phyloP scores from a whole-genome alignment of 257 asterid species.

The Hygrophila difformis region DNA sequence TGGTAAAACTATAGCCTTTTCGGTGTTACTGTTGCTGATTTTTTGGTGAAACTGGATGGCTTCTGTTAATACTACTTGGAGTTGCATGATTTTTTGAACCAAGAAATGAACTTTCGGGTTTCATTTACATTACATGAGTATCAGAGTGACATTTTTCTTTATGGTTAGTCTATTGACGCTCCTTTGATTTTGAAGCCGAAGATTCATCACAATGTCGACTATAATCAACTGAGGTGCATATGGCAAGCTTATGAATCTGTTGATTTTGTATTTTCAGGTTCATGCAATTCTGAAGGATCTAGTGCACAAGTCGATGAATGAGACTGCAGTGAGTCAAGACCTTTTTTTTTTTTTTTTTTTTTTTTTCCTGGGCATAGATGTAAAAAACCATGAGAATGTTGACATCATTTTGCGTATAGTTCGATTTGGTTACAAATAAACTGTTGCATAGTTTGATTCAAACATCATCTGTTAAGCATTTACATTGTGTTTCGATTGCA shows the following conservation, averaged over 20 bases:
- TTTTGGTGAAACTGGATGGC: background rate
- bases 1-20: no score
- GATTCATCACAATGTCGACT: no score
- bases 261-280: conserved; percentile 37
- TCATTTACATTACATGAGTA: background rate
- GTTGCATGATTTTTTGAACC: background rate
- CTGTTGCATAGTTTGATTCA: no score
- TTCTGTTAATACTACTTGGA: background rate
- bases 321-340: conserved; percentile 54
- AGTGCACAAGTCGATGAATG: conserved; percentile 82
- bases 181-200: background rate
- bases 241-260: background rate
- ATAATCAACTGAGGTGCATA: background rate
- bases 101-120: background rate
- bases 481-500: conserved; percentile 12
- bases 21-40: background rate
- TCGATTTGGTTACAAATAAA: background rate
- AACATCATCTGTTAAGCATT: background rate
- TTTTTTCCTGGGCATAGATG: background rate
- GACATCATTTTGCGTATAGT: background rate
- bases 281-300: conserved; percentile 85
- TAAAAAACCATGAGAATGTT: background rate
- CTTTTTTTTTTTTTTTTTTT: background rate
- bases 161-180: background rate
- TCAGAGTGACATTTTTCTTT: conserved; percentile 1